A percentile compares a stretch with the other conserved stretches of the same genome.
Conservation (phyloP, 495 filamentous ascomycete genomes). For the Bacidia gigantensis region DNA sequence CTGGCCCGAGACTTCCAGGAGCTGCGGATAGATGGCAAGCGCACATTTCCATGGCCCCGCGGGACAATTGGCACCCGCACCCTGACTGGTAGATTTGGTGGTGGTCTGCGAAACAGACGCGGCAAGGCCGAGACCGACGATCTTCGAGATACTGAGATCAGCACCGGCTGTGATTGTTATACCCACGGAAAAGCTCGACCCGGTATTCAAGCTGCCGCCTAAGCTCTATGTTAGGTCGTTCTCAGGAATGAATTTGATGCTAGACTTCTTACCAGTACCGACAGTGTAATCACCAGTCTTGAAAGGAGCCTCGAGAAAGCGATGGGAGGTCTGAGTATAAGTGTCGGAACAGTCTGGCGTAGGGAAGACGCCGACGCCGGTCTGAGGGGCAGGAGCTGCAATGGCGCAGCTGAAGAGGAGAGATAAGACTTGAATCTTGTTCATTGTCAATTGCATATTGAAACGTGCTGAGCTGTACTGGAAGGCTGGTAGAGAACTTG, state of each 20-base stretch:
- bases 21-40: not conserved
- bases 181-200: not conserved
- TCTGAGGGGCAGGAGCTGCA: not conserved
- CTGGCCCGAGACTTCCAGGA: not conserved
- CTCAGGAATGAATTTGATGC: not conserved
- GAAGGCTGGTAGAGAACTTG: no score
- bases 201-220: not conserved
- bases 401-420: not conserved
- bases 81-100: not conserved
- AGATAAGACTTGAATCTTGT: not conserved
- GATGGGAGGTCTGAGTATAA: not conserved
- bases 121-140: not conserved
- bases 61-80: not conserved
- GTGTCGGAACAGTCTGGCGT: no score
- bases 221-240: not conserved
- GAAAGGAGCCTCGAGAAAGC: not conserved
- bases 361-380: not conserved
- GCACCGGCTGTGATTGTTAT: not conserved
- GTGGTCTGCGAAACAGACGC: not conserved
- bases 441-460: no score
- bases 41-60: conserved; percentile 1
- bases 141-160: not conserved
- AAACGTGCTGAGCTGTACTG: no score
- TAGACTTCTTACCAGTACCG: not conserved
- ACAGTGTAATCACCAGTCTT: conserved; percentile 2